A percentile compares a stretch with the other conserved stretches of the same genome.
These are phyloP conservation scores for Chrysosphaeria jannelii DNA, from an alignment of 2,329 filamentous ascomycete genomes.

Conservation along the genomic window DNA sequence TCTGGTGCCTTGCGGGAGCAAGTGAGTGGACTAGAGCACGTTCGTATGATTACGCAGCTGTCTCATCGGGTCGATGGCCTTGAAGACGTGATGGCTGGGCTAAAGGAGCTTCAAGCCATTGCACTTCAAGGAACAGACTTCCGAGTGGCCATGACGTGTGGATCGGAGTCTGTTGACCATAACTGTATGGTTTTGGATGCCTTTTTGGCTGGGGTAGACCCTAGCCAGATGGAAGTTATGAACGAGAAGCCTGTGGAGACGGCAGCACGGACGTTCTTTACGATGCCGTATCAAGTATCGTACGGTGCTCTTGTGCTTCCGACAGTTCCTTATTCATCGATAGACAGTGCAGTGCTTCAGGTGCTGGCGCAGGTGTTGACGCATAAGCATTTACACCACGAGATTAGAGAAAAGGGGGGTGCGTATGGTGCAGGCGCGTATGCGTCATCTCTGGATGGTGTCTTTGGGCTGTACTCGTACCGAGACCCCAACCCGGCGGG, in stretches of 20 bases:
- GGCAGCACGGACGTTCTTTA: slow-evolving; percentile 36
- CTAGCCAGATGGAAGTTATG: too few species aligned
- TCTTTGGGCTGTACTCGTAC: slow-evolving; percentile 92
- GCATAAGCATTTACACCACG: slow-evolving; percentile 87
- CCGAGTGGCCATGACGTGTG: slow-evolving; percentile 65
- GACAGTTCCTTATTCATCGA: slow-evolving; percentile 54
- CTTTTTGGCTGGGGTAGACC: too few species aligned
- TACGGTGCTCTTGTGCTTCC: slow-evolving; percentile 63
- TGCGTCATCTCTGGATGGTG: slow-evolving; percentile 44
- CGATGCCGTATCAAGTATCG: slow-evolving; percentile 88
- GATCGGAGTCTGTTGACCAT: slow-evolving; percentile 32
- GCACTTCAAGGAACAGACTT: slow-evolving; percentile 29
- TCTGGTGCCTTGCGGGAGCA: slow-evolving; percentile 51
- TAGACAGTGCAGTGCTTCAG: slow-evolving; percentile 50
- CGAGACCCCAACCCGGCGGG: slow-evolving; percentile 85
- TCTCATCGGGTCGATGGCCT: slow-evolving; percentile 45
- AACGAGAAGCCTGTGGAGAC: slow-evolving; percentile 18
- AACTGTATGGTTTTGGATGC: slow-evolving; percentile 42
- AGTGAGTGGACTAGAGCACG: slow-evolving; percentile 67
- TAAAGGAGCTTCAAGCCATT: slow-evolving; percentile 60
- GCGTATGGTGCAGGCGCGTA: slow-evolving; percentile 86
- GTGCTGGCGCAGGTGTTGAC: slow-evolving; percentile 78
- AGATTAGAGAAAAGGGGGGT: slow-evolving; percentile 91
- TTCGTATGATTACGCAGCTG: slow-evolving; percentile 54
- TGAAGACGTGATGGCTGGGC: slow-evolving; percentile 45